A percentile compares a stretch with the other conserved stretches of the same genome.
Conservation (phyloP, 805 yeast species). For the Saccharomycopsis olivae region DNA sequence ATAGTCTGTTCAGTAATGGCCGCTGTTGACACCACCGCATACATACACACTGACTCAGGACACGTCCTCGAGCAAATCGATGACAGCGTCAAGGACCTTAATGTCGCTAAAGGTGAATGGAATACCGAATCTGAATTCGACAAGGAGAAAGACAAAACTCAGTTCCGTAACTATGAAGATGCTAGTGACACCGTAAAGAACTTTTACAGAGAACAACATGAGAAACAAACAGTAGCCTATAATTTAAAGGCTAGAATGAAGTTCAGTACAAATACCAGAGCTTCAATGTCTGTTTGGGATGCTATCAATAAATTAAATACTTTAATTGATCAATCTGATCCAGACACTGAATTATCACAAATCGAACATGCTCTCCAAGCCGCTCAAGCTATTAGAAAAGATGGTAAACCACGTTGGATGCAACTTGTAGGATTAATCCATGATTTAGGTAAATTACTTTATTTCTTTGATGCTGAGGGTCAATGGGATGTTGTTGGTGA, state of each 20-base stretch:
- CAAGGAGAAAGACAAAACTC: slow-evolving; percentile 24
- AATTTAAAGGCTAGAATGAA: slow-evolving; percentile 60
- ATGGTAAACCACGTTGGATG: slow-evolving; percentile 64
- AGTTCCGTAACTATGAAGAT: slow-evolving; percentile 55
- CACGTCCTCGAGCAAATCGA: slow-evolving; percentile 12
- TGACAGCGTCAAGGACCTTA: slow-evolving; percentile 12
- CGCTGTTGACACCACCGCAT: slow-evolving; percentile 3
- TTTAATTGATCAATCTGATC: slow-evolving; percentile 60
- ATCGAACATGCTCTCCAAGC: slow-evolving; percentile 69
- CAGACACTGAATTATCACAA: slow-evolving; percentile 63
- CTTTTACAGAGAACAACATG: slow-evolving; percentile 60
- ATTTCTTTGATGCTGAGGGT: slow-evolving; percentile 63
- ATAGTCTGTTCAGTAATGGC: slow-evolving; percentile 6
- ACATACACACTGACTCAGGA: slow-evolving; percentile 14
- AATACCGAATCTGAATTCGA: slow-evolving; percentile 17
- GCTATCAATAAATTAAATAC: slow-evolving; percentile 51
- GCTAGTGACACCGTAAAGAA: slow-evolving; percentile 58
- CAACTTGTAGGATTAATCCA: slow-evolving; percentile 64
- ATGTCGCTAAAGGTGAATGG: slow-evolving; percentile 10
- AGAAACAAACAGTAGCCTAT: slow-evolving; percentile 59
- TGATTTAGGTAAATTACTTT: slow-evolving; percentile 60
- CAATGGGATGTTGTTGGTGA: slow-evolving; percentile 79
- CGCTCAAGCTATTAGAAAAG: slow-evolving; percentile 61
- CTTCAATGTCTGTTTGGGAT: slow-evolving; percentile 63
- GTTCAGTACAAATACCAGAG: slow-evolving; percentile 54